Base-by-base conservation (phyloP, 179 eudicot species). In the Gypsophila paniculata region DNA sequence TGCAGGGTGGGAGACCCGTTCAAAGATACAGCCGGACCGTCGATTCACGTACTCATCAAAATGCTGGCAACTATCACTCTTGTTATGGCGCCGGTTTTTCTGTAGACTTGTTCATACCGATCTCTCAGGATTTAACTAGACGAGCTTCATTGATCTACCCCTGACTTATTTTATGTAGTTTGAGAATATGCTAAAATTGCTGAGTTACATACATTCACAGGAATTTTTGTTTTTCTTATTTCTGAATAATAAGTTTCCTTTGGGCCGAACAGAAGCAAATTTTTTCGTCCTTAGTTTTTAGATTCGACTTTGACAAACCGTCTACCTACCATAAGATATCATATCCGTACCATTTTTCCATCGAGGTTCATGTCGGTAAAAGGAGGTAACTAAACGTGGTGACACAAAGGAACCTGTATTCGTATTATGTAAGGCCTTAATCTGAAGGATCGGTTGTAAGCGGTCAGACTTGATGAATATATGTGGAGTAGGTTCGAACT, bases 1-100 rank as follows among this genome's bases (percentile, higher is more conserved):
- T 84, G 82, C 91, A 93, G 98, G 55, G 98, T 93, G 60, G 98
- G 98, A 79, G 98, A 93, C 69, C 98, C 98, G 42, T 93, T 93
- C 64, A 93, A 93, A 82, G 98, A 93, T 77, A 93, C 98, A 36
- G 98, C 98, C 1, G 98, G 98, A 70, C 98, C 98, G 29, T 93
- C 98, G 5, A 79, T 93, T 72, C 98, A 93, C 72, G 98, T 93
- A 29, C 90, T 93, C 57, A 93, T 93, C 77, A 93, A 93, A 67
- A 87, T 93, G 98, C 87, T 93, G 29, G 97, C 98, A 7, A 91
- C 97, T 0, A 91, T 93, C 51, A 93, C 98, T 29, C 89, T 93
- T 14, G 98, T 93, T 32, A 91, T 93, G 98, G 98, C 98, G 54
- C 98, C 98, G 5, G 66, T 93, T 68, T 93, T 91, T 77, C 89